Conservation (phyloP, 352 stramenopile species). For the Phytophthora pistaciae region DNA sequence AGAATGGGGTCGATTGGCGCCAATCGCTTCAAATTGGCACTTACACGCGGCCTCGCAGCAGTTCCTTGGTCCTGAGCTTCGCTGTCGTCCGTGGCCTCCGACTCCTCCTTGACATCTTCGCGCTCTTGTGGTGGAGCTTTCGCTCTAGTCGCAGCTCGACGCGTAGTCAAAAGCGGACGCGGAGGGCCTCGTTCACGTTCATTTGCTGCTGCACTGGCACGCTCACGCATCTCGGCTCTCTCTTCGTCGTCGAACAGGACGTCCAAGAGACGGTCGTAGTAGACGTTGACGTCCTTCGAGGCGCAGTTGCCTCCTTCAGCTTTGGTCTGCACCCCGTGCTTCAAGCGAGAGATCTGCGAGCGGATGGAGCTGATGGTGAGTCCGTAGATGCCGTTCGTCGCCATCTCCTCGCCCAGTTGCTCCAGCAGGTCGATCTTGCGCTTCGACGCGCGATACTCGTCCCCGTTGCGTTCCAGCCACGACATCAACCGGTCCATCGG, state of each 20-base stretch:
- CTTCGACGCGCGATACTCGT: conserved; percentile 17
- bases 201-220: neutral
- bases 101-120: neutral
- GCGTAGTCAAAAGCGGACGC: neutral
- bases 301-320: conserved; percentile 14
- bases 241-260: conserved; percentile 23
- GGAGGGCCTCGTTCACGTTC: neutral
- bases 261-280: conserved; percentile 24
- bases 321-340: conserved; percentile 15
- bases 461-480: conserved; percentile 24
- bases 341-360: conserved; percentile 23
- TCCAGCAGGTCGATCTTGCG: conserved; percentile 18
- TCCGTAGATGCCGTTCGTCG: conserved; percentile 22
- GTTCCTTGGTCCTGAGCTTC: conserved; percentile 1
- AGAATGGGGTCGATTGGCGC: conserved; percentile 3
- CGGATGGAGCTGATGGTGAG: conserved; percentile 17
- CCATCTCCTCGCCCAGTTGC: conserved; percentile 25
- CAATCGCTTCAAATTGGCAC: conserved; percentile 1
- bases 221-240: conserved; percentile 14
- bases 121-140: neutral
- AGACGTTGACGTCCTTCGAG: conserved; percentile 15
- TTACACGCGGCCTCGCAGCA: neutral
- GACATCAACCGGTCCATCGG: conserved; percentile 23
- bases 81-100: neutral
- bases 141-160: neutral